These are phyloP conservation scores for Boletus subcaerulescens DNA, from an alignment of 768 basidiomycete species.

Conservation along the genomic window DNA sequence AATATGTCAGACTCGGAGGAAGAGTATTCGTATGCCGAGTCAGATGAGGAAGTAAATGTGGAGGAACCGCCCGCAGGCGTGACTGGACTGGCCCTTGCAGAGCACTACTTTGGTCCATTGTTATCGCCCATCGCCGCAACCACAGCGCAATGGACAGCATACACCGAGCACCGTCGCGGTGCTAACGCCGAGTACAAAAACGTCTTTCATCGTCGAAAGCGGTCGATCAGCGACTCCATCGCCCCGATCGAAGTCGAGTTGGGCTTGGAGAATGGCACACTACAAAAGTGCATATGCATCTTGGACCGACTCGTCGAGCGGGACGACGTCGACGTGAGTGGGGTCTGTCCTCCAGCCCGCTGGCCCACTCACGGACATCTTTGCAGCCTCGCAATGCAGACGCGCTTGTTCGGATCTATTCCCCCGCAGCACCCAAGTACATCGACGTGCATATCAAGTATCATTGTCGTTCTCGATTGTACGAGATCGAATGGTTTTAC, in stretches of 20 bases:
- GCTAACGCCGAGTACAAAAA: neutral
- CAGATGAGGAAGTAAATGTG: no score
- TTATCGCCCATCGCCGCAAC: slow-evolving; percentile 4
- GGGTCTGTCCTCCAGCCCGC: neutral
- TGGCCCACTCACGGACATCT: neutral
- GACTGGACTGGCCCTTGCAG: slow-evolving; percentile 4
- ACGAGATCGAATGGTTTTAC: slow-evolving; percentile 9
- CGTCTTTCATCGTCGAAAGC: neutral
- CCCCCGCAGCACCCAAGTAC: slow-evolving; percentile 9
- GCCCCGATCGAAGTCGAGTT: slow-evolving; percentile 4
- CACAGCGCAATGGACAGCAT: neutral
- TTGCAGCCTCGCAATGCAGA: slow-evolving; percentile 4
- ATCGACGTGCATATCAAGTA: slow-evolving; percentile 18
- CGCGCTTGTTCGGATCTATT: slow-evolving; percentile 2
- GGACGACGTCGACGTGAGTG: neutral
- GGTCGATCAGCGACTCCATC: neutral
- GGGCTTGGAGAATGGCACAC: neutral
- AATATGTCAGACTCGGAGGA: no score
- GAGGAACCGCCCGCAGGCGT: neutral
- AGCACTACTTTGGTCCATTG: slow-evolving; percentile 7
- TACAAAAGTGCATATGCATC: slow-evolving; percentile 10
- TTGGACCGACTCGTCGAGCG: neutral
- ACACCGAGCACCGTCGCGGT: slow-evolving; percentile 4
- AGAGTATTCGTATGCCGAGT: no score
- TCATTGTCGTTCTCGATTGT: neutral